Base-by-base conservation (phyloP, 805 yeast species). In the Zygotorulaspora sp. region DNA sequence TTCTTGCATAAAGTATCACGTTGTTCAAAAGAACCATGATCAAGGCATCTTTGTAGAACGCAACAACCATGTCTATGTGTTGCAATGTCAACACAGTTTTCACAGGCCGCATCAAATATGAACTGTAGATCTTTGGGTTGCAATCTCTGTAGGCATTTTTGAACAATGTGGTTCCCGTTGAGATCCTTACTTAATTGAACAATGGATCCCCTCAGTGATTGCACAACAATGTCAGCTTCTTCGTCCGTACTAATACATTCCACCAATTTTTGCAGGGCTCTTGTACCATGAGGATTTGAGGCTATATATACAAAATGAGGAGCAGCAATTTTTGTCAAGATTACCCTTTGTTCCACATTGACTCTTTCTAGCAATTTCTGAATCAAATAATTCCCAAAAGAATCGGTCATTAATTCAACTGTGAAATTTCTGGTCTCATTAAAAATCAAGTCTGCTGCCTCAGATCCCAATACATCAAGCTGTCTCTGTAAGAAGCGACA, bases 61-160 rank as follows among this genome's bases (percentile, higher is more conserved):
- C 97, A 90, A 66, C 98, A 92, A 5, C 97, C 98, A 57, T 92
- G 97, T 55, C 96, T 77, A 57, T 92, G 97, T 32, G 94, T 87
- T 4, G 96, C 95, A 40, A 92, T 86, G 41, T 78, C 82, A 25
- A 79, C 71, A 46, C 92, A 82, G 47, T 87, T 72, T 10, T 63
- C 63, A 42, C 80, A 71, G 3, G 92, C 92, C 12, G 95, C 83
- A 55, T 88, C 92, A 58, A 86, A 88, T 43, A 92, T 85, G 57
- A 92, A 90, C 58, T 89, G 92, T 49, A 84, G 75, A 40, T 84
- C 82, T n/a, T 65, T 68, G 2, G 83, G 70, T 18, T 65, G 59
- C 51, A 92, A 73, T 49, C 77, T 76, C 50, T 86, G 86, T 45
- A 92, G 67, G 59, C 96, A 85, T 63, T 87, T 89, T 59, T 92